Evolutionary conservation across 2,329 filamentous ascomycete genomes (phyloP), one percentile per base, ranked within the genome.

Genomic region (Alternaria gaisen): DNA sequence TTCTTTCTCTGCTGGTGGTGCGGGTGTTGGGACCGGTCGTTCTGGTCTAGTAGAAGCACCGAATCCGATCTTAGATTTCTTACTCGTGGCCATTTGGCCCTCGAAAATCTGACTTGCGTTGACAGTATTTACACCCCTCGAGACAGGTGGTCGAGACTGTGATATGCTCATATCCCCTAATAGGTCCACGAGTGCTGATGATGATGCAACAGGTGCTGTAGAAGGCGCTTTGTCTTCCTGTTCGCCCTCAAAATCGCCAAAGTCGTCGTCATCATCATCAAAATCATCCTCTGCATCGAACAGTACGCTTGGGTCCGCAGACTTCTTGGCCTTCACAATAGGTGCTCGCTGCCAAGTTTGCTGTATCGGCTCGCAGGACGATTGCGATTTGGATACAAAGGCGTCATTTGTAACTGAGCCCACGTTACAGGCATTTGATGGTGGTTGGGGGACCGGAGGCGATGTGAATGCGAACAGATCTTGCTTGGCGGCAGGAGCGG

Each of bases 281-380:
- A 69, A 42, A 43, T 75, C 72, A 56, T 80, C 77, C 53, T 79
- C 76, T 43, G 74, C 79, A 62, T 80, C 79, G 56, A 80, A 80
- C 2, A 80, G 62, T 3, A 80, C 77, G 58, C 73, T 79, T 4
- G 77, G 71, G 63, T 80, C 77, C 18, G 69, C 56, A 32, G 73
- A 68, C 53, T 72, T 75, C 57, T 74, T 76, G 20, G 75, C 69
- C 51, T 73, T 75, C 24, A 75, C 34, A 3, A 76, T 54, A 1
- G 71, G 70, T 12, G 72, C 71, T 43, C 60, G 68, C 32, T 71
- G 67, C 74, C 72, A 75, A 40, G 59, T 43, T 12, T 59, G 59
- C 18, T 70, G 61, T 6, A 53, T 38, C 10, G 61, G n/a, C 16
- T 70, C 63, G 8, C 47, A 12, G n/a, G 43, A 32, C 30, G 42